Percentiles rank a stretch among this genome's conserved stretches.
phyloP scores from a whole-genome alignment of 306 rosid genomes.

The Cucurbita moschata region DNA sequence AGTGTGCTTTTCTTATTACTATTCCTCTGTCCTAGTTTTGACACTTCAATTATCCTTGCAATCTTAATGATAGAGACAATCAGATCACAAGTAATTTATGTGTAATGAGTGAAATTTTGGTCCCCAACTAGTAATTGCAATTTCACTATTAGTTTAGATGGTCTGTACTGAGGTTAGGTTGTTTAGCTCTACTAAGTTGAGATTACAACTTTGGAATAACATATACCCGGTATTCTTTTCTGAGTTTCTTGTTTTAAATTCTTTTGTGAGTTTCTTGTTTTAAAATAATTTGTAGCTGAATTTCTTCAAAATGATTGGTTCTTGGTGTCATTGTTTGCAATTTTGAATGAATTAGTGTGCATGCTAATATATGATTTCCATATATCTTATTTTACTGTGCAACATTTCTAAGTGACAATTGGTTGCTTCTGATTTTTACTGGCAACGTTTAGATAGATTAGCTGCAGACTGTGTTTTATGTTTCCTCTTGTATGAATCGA shows the following conservation, averaged over 20 bases:
- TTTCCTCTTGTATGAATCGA: neutral
- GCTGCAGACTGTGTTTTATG: neutral
- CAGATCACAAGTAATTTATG: neutral
- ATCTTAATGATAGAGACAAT: neutral
- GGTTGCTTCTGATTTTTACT: neutral
- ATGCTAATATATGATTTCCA: neutral
- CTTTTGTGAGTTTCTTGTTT: neutral
- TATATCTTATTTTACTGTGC: neutral
- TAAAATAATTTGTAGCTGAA: neutral
- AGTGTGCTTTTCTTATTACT: neutral
- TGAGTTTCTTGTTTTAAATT: neutral
- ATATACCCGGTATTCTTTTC: neutral
- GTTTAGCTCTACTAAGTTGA: neutral
- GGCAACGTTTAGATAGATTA: neutral
- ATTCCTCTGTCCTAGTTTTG: neutral
- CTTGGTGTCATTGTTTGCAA: neutral
- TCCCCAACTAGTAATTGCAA: neutral
- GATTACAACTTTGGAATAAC: too few relatives aligned
- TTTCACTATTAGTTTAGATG: neutral
- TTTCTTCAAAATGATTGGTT: neutral
- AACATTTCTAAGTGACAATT: neutral
- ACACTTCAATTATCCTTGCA: neutral
- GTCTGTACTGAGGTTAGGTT: neutral
- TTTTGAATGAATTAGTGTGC: too few relatives aligned
- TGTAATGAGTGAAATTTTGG: neutral